Evolutionary conservation across 169 alveolate species (phyloP), one percentile per base, ranked within the genome.

Genomic region (Plasmodium fragile): DNA sequence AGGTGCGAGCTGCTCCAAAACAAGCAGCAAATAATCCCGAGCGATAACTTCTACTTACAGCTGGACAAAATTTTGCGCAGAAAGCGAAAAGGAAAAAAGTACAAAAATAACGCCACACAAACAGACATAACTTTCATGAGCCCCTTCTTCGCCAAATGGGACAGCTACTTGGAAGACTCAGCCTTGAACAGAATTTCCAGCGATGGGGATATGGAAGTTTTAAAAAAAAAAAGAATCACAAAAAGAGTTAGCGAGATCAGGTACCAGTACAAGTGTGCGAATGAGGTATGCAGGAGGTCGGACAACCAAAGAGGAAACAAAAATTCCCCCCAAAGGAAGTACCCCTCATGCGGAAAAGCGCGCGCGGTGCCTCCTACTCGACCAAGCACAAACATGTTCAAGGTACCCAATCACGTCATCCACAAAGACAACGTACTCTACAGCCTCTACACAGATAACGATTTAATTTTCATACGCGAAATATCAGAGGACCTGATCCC

Each of bases 41-140:
- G 41, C 6, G 81, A 85, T 18, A 85, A 85, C 45, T 73, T 73
- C 43, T 85, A 85, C 45, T 1, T 73, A 53, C 36, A 85, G 70
- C 16, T 85, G 22, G 93, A 85, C 30, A 39, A 75, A 85, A 18
- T 85, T 1, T 25, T 85, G 41, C 36, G 73, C 22, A 53, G 69
- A 5, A 85, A 36, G 10, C n/a, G 30, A 77, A 85, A 73, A 30
- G 84, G 84, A 41, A 85, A 41, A 32, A 73, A 32, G 25, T 85
- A 22, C 45, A 85, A 85, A 55, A 85, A 73, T 36, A 36, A 41
- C 34, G 36, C 36, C 16, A 65, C 80, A 16, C 85, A 85, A 72
- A 85, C 93, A 8, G 84, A 73, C 45, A 75, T 85, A 59, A 85
- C 78, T 18, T 85, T 85, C 75, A 13, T 52, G 28, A 85, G 79